A percentile compares a stretch with the other conserved stretches of the same genome.
Conservation (phyloP, 116 monocot genomes). For the Phalaenopsis hybrid region DNA sequence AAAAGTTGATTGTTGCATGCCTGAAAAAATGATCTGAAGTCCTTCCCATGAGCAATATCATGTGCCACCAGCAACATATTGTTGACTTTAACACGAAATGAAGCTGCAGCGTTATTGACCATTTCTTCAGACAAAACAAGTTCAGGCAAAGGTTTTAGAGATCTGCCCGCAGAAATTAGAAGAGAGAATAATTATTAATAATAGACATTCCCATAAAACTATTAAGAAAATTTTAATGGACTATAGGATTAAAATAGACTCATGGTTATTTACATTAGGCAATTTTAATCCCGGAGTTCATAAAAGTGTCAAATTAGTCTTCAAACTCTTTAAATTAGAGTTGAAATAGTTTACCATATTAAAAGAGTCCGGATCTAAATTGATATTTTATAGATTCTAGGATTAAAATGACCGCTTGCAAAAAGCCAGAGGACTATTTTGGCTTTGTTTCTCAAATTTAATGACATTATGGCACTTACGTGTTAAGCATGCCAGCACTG, state of each 20-base stretch:
- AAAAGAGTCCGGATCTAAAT: too few relatives aligned
- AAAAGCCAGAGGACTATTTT: too few relatives aligned
- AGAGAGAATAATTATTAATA: not conserved
- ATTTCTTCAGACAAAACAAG: conserved; percentile 93
- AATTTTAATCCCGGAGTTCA: too few relatives aligned
- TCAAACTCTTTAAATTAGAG: too few relatives aligned
- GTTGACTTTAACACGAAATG: conserved; percentile 83
- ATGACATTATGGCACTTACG: conserved; percentile 24
- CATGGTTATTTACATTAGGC: too few relatives aligned
- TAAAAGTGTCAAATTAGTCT: too few relatives aligned
- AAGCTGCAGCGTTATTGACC: conserved; percentile 84
- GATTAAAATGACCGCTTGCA: too few relatives aligned
- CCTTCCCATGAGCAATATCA: conserved; percentile 91
- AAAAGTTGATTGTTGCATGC: conserved; percentile 17
- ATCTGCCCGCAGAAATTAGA: conserved; percentile 26
- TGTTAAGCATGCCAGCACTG: conserved; percentile 55
- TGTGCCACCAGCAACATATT: conserved; percentile 87
- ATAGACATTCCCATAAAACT: not conserved
- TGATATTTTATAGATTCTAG: too few relatives aligned
- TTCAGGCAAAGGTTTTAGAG: conserved; percentile 78
- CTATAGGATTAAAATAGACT: too few relatives aligned
- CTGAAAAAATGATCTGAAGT: conserved; percentile 82
- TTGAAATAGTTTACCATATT: too few relatives aligned
- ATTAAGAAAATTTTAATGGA: not conserved
- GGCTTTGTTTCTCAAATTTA: too few relatives aligned